Base-by-base conservation (phyloP, 1,284 basidiomycete species). In the Boletellus deceptivus region DNA sequence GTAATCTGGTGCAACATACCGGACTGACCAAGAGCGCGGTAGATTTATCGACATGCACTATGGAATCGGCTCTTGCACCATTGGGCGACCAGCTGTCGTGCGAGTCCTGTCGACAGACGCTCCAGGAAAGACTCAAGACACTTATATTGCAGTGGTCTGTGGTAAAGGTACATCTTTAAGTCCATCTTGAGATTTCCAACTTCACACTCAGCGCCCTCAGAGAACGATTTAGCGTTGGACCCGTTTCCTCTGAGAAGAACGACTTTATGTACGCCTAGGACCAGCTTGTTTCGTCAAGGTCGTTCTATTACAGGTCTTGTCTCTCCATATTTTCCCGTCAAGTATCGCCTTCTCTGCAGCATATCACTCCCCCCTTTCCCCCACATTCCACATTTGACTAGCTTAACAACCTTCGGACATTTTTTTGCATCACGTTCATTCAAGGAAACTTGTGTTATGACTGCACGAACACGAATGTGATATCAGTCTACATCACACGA, bases 141-240 rank as follows among this genome's bases (percentile, higher is more conserved):
- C 73, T 91, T 38, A 71, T 88, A 39, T 69, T 83, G 18, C 85
- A 89, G 61, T 91, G 88, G 88, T 84, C 88, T 8, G 73, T 83
- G 34, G 84, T 91, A 41, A 90, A 87, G 74, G 87, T 86, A 58
- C 35, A 67, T 29, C 11, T 48, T 46, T 7, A 13, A 3, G 16
- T n/a, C 8, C 3, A 8, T 33, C 24, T 34, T 11, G 16, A 22
- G n/a, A 22, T 37, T 33, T 42, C 4, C 25, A 24, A 41, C 29
- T 42, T 4, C 25, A n/a, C 18, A n/a, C 48, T 68, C 16, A 64
- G 13, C n/a, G 13, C 16, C 22, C 42, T 20, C 14, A 71, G 66
- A 68, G 67, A 46, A 68, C 70, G 7, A 71, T 71, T 40, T 71
- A 59, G 33, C 34, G 29, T 18, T 16, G 43, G 18, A 4, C 45